phyloP scores from a whole-genome alignment of 163 green algal genomes.

The Prototheca cutis region DNA sequence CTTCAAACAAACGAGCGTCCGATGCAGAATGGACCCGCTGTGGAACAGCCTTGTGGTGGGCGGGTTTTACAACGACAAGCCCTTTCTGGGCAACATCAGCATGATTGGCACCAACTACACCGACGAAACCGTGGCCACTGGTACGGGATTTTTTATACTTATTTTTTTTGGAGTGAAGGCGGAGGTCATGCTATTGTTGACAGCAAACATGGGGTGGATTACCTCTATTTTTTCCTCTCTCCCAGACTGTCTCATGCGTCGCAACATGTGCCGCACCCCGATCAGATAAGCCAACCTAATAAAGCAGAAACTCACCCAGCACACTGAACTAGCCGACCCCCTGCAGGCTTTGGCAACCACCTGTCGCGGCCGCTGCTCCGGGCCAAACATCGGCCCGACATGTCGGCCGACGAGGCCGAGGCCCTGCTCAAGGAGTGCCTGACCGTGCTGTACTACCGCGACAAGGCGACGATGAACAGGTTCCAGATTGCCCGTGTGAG shows the following conservation, averaged over 20 bases:
- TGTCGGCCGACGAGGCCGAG: slow-evolving; percentile 79
- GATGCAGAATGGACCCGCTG: slow-evolving; percentile 86
- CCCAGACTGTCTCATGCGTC: too few species aligned
- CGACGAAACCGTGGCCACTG: slow-evolving; percentile 64
- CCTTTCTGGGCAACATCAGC: slow-evolving; percentile 77
- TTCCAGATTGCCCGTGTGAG: slow-evolving; percentile 83
- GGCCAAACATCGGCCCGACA: slow-evolving; percentile 77
- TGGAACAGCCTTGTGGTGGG: slow-evolving; percentile 94
- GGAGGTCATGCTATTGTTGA: not conserved
- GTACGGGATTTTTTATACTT: slow-evolving; percentile 4
- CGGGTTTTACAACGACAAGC: slow-evolving; percentile 46
- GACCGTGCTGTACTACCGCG: slow-evolving; percentile 89
- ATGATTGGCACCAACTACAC: slow-evolving; percentile 92
- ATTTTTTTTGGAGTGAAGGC: not conserved
- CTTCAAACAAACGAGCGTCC: too few species aligned
- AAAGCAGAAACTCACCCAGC: not conserved
- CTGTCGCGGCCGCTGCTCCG: slow-evolving; percentile 87
- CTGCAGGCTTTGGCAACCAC: slow-evolving; percentile 88
- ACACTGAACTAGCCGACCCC: not conserved
- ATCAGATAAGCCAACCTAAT: too few species aligned
- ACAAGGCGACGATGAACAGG: slow-evolving; percentile 97
- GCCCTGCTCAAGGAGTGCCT: slow-evolving; percentile 79
- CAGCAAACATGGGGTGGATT: too few species aligned
- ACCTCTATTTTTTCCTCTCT: too few species aligned
- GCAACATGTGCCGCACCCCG: too few species aligned